Percentiles rank a stretch among this genome's conserved stretches.
phyloP scores from a whole-genome alignment of 768 basidiomycete genomes.

The Amanita rubescens region DNA sequence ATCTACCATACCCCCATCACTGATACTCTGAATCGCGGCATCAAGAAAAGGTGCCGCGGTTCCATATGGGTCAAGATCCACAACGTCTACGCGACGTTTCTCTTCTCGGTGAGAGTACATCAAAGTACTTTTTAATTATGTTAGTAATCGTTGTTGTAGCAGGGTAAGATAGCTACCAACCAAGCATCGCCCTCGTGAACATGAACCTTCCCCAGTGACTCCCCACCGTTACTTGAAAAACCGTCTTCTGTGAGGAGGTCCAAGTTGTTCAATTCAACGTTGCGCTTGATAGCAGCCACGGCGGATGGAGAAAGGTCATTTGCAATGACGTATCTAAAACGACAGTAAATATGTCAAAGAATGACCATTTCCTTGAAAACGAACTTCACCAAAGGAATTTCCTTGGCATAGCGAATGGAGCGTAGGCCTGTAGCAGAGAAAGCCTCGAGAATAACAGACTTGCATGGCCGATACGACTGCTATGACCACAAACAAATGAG shows the following conservation, averaged over 20 bases:
- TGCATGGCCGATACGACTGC: constrained; percentile 48
- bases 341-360: constrained; percentile 8
- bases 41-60: constrained; percentile 97
- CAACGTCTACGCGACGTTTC: constrained; percentile 73
- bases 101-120: constrained; percentile 87
- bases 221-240: not conserved
- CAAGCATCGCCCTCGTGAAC: constrained; percentile 94
- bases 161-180: constrained; percentile 34
- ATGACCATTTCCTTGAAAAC: constrained; percentile 12
- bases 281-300: constrained; percentile 77
- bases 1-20: constrained; percentile 63
- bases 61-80: constrained; percentile 98
- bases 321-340: constrained; percentile 79
- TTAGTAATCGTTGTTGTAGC: constrained; percentile 1
- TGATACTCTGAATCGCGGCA: constrained; percentile 81
- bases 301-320: constrained; percentile 88
- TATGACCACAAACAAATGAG: not conserved
- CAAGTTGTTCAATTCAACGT: constrained; percentile 77
- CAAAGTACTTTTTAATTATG: constrained; percentile 47
- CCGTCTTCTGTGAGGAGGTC: constrained; percentile 15
- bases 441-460: constrained; percentile 81
- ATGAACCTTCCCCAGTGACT: constrained; percentile 46
- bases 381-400: constrained; percentile 87
- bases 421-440: constrained; percentile 94
- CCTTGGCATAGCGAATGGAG: constrained; percentile 95